These are phyloP conservation scores for Pythium folliculosum DNA, from an alignment of 352 stramenopile species.

Conservation along the genomic window DNA sequence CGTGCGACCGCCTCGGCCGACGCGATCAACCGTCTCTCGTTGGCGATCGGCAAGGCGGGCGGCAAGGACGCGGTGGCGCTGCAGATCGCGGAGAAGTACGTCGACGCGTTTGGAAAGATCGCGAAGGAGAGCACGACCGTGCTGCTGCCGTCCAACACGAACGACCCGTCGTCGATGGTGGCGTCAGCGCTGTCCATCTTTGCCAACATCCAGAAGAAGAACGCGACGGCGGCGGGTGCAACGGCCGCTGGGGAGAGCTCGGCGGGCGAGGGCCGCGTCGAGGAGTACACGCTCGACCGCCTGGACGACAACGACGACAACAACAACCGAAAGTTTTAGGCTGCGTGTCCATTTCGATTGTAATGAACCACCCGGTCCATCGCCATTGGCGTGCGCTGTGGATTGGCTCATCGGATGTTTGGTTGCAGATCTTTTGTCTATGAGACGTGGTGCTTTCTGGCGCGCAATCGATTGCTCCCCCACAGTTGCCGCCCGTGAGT, in stretches of 20 bases:
- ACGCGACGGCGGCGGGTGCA: slow-evolving; percentile 29
- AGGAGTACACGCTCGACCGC: slow-evolving; percentile 73
- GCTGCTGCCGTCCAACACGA: slow-evolving; percentile 76
- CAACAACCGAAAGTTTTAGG: slow-evolving; percentile 20
- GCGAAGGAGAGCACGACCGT: slow-evolving; percentile 90
- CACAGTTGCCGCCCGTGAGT: slow-evolving; percentile 17
- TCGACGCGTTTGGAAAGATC: slow-evolving; percentile 90
- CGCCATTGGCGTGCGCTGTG: too few species aligned
- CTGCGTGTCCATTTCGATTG: too few species aligned
- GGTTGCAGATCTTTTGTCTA: not conserved
- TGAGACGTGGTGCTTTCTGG: not conserved
- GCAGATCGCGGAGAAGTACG: slow-evolving; percentile 91
- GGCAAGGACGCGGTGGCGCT: slow-evolving; percentile 84
- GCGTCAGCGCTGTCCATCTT: slow-evolving; percentile 89
- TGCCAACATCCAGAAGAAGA: slow-evolving; percentile 86
- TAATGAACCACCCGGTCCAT: too few species aligned
- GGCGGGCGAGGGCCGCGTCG: slow-evolving; percentile 24
- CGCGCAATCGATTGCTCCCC: not conserved
- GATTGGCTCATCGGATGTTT: too few species aligned
- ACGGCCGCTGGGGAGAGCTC: slow-evolving; percentile 14
- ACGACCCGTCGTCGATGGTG: slow-evolving; percentile 89
- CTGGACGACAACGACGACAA: slow-evolving; percentile 33
- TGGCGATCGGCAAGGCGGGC: slow-evolving; percentile 63
- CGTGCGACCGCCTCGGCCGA: slow-evolving; percentile 81
- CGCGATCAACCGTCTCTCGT: slow-evolving; percentile 76